Evolutionary conservation across 2,329 filamentous ascomycete genomes (phyloP), one percentile per base, ranked within the genome.

Genomic region (Diaporthe sp.): DNA sequence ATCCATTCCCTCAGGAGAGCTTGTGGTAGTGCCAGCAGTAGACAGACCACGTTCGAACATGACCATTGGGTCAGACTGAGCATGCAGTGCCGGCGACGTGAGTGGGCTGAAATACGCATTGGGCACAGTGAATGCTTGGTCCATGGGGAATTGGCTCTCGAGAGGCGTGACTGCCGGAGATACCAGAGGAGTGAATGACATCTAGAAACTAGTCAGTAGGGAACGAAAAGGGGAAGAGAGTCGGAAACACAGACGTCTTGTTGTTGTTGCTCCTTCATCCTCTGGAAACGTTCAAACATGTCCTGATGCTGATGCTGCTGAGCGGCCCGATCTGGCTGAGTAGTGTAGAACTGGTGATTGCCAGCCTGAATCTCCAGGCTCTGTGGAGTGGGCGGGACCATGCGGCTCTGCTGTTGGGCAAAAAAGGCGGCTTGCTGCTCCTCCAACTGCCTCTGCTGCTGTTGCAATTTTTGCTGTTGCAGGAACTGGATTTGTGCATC

Each of bases 101-200:
- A 97, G 87, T 13, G 94, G 94, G 80, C 94, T 97, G 82, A 97
- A 96, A 84, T 95, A 96, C 45, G 93, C 90, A 47, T 90, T 90
- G 0, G 93, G 92, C 4, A 94, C 87, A 8, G 89, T 88, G 78
- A 91, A 94, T 64, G 86, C 85, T 42, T 83, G 84, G 33, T 91
- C 89, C 75, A 90, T 85, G 60, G 89, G 87, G 80, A 94, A 95
- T 77, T 92, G 91, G 55, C 90, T 87, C 80, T 96, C 94, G 68
- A 95, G 87, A 30, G 94, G 94, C 2, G 94, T 96, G 57, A 96
- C 94, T 6, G 94, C 94, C n/a, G 94, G 94, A 25, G 94, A 96
- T 15, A 94, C 94, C 40, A 96, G 88, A 0, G 94, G 94, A 3
- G 94, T 96, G 80, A 96, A 96, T 13, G 92, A 87, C 89, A 94